Base-by-base conservation (phyloP, 495 filamentous ascomycete species). In the Neurospora africana region DNA sequence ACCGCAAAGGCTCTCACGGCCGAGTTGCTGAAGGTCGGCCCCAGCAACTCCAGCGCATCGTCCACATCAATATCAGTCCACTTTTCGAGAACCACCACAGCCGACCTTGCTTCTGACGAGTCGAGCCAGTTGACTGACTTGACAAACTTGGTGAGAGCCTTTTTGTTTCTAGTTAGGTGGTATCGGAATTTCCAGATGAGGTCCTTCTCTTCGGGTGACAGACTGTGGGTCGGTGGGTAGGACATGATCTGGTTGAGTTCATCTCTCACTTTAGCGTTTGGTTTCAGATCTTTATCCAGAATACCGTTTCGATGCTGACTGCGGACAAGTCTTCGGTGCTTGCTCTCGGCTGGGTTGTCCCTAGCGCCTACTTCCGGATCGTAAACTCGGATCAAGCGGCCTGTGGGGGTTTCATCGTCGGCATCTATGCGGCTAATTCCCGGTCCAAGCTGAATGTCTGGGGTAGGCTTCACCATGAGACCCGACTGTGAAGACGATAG, bases 51-150 rank as follows among this genome's bases (percentile, higher is more conserved):
- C 73, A 99, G 84, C 35, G 96, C 95, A 83, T 98, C 95, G 77
- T 98, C 96, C 21, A 98, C 92, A 76, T 98, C 96, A 72, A 98
- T 95, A 69, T 97, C 94, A 0, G 93, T 96, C 95, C 95, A 99
- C 79, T 93, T 95, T 1, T 92, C 88, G 15, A 99, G 85, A 7
- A 99, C 88, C 70, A 94, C 92, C 10, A 95, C 92, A 9, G 94
- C 95, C 81, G 97, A 93, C 68, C 90, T 90, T 33, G 91, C 86
- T 83, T 99, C 95, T 61, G 89, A 88, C n/a, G 84, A 84, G 79
- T 98, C 95, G 21, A 88, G 88, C 95, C 95, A 99, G 70, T 93
- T 91, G 41, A 97, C 95, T 2, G 93, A 96, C 80, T 98, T 98
- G 76, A 98, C 93, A 74, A 99, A 97, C 76, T 99, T 99, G 30